Evolutionary conservation across 768 basidiomycete species (phyloP).

Genomic region (Boletus edulis): DNA sequence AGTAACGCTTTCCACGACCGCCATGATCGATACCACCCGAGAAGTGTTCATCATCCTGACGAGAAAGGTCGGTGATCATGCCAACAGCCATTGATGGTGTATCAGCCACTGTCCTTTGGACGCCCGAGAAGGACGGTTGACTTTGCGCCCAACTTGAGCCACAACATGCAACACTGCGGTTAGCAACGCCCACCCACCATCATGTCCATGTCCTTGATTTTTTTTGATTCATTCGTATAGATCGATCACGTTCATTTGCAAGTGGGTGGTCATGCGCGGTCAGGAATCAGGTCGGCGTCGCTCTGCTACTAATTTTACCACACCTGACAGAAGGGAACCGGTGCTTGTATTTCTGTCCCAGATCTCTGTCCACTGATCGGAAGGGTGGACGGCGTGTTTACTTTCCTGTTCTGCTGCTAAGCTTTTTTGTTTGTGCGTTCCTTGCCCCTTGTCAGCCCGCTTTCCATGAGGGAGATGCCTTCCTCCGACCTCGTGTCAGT

Average conservation of each 20-base stretch:
- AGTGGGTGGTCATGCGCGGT: not conserved
- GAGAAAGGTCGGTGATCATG: too few species aligned
- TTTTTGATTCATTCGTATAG: not conserved
- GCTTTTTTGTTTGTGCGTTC: slow-evolving; percentile 16
- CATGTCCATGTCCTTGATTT: not conserved
- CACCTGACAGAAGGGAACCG: slow-evolving; percentile 4
- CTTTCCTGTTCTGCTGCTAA: slow-evolving; percentile 8
- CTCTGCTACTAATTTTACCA: slow-evolving; percentile 1
- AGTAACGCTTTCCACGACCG: slow-evolving; percentile 4
- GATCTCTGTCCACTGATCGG: slow-evolving; percentile 15
- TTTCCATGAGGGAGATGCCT: slow-evolving; percentile 27
- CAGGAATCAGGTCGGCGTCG: slow-evolving; percentile 2
- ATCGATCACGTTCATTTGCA: slow-evolving; percentile 5
- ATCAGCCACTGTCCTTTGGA: slow-evolving; percentile 16
- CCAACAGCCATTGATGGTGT: slow-evolving; percentile 9
- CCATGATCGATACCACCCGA: slow-evolving; percentile 10
- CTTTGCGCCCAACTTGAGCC: slow-evolving; percentile 6
- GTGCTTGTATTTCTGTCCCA: slow-evolving; percentile 3
- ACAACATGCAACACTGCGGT: slow-evolving; percentile 5
- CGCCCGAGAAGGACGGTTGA: slow-evolving; percentile 15
- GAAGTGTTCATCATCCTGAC: not conserved
- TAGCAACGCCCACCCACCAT: slow-evolving; percentile 6
- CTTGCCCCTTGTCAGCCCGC: slow-evolving; percentile 14
- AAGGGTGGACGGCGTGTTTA: slow-evolving; percentile 12
- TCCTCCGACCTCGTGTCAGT: slow-evolving; percentile 29